Percentiles rank a stretch among this genome's conserved stretches.
Evolutionary conservation across 2,329 filamentous ascomycete species (phyloP).

Genomic region (Tolypocladium album): DNA sequence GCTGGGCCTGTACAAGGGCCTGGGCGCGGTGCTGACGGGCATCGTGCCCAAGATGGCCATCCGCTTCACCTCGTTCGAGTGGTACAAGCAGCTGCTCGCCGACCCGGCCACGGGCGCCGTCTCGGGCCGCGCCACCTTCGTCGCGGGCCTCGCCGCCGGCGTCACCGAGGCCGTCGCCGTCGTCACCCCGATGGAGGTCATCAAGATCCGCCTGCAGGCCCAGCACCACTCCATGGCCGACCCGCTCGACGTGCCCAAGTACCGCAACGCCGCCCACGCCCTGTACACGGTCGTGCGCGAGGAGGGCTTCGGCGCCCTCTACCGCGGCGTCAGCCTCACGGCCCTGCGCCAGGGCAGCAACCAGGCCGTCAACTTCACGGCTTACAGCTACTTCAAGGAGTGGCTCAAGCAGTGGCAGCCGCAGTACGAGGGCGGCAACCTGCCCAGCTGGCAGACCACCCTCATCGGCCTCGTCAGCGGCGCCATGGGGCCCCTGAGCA

Average conservation of each 20-base stretch:
- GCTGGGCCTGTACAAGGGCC: constrained; percentile 89
- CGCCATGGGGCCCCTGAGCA: constrained; percentile 91
- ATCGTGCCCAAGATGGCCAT: constrained; percentile 99
- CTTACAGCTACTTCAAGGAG: constrained; percentile 88
- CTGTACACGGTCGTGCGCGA: constrained; percentile 84
- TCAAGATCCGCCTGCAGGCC: constrained; percentile 96
- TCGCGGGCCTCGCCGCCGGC: constrained; percentile 79
- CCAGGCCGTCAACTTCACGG: constrained; percentile 98
- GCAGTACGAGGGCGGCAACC: constrained; percentile 48
- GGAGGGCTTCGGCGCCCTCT: constrained; percentile 79
- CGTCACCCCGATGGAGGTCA: constrained; percentile 97
- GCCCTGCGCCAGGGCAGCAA: constrained; percentile 92
- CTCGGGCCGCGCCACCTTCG: constrained; percentile 57
- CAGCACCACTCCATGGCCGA: constrained; percentile 98
- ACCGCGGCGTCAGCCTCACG: constrained; percentile 87
- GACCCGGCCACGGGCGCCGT: constrained; percentile 56
- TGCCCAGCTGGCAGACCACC: constrained; percentile 86
- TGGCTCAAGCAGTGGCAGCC: constrained; percentile 63
- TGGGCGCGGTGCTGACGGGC: constrained; percentile 91
- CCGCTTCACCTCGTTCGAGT: constrained; percentile 93
- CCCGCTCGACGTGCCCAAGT: constrained; percentile 91
- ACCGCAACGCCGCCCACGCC: constrained; percentile 80
- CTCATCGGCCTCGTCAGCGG: constrained; percentile 83
- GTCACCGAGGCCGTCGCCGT: constrained; percentile 94
- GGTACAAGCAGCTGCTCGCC: constrained; percentile 78